Evolutionary conservation across 2,329 filamentous ascomycete genomes (phyloP).

Genomic region (Rachicladosporium sp.): DNA sequence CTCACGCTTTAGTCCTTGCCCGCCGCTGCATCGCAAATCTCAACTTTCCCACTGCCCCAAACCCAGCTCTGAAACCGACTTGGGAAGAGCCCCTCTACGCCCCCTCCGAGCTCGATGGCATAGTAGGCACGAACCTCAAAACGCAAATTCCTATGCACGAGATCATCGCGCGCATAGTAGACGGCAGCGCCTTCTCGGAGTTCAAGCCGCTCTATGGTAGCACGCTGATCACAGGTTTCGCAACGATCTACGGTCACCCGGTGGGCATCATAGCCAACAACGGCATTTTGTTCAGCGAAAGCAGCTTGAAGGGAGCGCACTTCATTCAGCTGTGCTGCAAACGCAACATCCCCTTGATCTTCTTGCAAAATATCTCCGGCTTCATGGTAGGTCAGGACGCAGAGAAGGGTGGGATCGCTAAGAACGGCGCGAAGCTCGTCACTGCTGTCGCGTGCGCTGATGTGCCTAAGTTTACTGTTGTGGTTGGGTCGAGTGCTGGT

Average conservation of each 20-base stretch:
- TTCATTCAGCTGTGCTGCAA: conserved; percentile 93
- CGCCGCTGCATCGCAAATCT: conserved; percentile 75
- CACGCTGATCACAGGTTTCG: conserved; percentile 80
- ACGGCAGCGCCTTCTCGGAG: conserved; percentile 79
- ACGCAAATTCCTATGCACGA: conserved; percentile 77
- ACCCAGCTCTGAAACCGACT: conserved; percentile 23
- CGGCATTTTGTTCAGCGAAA: conserved; percentile 83
- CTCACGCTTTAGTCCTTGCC: conserved; percentile 77
- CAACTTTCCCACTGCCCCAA: conserved; percentile 57
- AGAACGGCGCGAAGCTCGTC: conserved; percentile 94
- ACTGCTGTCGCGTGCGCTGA: conserved; percentile 88
- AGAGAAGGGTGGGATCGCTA: conserved; percentile 89
- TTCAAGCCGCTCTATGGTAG: conserved; percentile 89
- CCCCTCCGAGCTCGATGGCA: conserved; percentile 68
- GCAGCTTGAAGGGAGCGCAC: conserved; percentile 84
- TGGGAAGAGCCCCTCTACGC: conserved; percentile 71
- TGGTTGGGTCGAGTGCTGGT: conserved; percentile 85
- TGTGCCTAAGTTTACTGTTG: conserved; percentile 95
- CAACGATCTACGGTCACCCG: conserved; percentile 73
- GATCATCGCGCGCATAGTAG: conserved; percentile 84
- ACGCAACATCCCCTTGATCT: conserved; percentile 61
- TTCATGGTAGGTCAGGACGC: conserved; percentile 97
- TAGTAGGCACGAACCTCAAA: conserved; percentile 81
- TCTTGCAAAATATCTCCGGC: conserved; percentile 90
- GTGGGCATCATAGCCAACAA: conserved; percentile 95